Conservation (phyloP, 2,329 filamentous ascomycete species). For the Fusarium hainanense region DNA sequence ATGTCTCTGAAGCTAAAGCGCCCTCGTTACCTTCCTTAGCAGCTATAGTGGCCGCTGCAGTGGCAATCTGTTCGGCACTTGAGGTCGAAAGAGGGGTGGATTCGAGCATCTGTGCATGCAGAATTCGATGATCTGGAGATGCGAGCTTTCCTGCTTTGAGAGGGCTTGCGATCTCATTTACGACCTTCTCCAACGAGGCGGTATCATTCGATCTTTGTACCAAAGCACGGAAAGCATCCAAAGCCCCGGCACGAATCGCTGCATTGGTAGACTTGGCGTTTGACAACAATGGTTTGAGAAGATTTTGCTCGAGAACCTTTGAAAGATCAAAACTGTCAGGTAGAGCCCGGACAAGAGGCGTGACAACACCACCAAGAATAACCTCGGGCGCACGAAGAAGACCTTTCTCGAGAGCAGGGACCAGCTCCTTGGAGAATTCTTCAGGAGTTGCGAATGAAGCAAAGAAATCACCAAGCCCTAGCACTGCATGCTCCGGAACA, state of each 20-base stretch:
- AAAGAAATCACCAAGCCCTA: constrained; percentile 86
- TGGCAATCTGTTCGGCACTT: constrained; percentile 73
- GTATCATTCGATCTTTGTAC: constrained; percentile 70
- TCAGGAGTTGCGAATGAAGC: constrained; percentile 75
- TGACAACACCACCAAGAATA: constrained; percentile 81
- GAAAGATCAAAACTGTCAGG: constrained; percentile 81
- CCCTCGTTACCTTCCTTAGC: constrained; percentile 90
- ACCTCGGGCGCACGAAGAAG: constrained; percentile 91
- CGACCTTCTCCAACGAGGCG: constrained; percentile 71
- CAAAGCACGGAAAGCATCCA: constrained; percentile 79
- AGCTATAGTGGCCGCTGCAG: constrained; percentile 74
- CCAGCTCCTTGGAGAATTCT: constrained; percentile 79
- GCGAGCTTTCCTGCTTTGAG: constrained; percentile 87
- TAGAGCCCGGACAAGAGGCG: constrained; percentile 77
- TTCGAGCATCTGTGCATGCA: constrained; percentile 84
- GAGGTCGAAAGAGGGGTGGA: constrained; percentile 69
- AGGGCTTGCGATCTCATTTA: constrained; percentile 81
- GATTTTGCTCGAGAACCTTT: constrained; percentile 73
- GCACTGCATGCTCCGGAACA: constrained; percentile 77
- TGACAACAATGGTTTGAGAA: constrained; percentile 88
- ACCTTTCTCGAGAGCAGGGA: constrained; percentile 88
- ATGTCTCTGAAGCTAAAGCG: constrained; percentile 80
- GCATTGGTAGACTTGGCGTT: constrained; percentile 92
- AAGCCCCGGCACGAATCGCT: constrained; percentile 78
- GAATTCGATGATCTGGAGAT: constrained; percentile 83